Conservation (phyloP, 2,329 filamentous ascomycete species). For the Rhynchosporium secalis region DNA sequence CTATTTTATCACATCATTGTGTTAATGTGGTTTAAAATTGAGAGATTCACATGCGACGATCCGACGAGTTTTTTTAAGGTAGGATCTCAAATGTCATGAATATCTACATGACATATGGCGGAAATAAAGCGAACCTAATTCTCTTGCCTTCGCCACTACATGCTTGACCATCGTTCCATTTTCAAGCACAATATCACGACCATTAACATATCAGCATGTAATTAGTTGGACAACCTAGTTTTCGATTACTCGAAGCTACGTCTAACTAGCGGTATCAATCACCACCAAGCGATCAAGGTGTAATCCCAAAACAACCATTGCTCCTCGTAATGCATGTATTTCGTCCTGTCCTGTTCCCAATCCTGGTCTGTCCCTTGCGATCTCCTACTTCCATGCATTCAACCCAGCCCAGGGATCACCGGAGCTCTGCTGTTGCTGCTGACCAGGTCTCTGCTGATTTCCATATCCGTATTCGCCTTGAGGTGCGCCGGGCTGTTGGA, state of each 20-base stretch:
- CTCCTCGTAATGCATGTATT: conserved; percentile 22
- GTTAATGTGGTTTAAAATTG: no score
- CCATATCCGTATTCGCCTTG: conserved; percentile 56
- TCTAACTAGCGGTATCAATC: conserved; percentile 1
- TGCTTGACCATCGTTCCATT: background rate
- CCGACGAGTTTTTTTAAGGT: no score
- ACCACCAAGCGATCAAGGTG: background rate
- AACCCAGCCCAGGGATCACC: conserved; percentile 70
- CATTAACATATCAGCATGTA: background rate
- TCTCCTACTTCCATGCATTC: conserved; percentile 35
- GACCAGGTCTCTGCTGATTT: conserved; percentile 42
- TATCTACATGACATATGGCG: no score
- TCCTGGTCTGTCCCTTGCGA: no score
- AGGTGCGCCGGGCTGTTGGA: conserved; percentile 43
- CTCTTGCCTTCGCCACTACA: background rate
- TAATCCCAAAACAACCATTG: conserved; percentile 16
- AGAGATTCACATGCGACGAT: no score
- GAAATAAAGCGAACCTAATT: no score
- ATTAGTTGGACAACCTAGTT: background rate
- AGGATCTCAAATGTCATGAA: no score
- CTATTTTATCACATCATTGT: no score
- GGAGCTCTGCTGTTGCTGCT: conserved; percentile 34
- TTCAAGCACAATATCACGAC: background rate
- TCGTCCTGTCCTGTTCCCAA: background rate
- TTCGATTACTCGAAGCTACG: conserved; percentile 5